phyloP scores from a whole-genome alignment of 164 flowering plant species.

The Vitis rotundifolia region DNA sequence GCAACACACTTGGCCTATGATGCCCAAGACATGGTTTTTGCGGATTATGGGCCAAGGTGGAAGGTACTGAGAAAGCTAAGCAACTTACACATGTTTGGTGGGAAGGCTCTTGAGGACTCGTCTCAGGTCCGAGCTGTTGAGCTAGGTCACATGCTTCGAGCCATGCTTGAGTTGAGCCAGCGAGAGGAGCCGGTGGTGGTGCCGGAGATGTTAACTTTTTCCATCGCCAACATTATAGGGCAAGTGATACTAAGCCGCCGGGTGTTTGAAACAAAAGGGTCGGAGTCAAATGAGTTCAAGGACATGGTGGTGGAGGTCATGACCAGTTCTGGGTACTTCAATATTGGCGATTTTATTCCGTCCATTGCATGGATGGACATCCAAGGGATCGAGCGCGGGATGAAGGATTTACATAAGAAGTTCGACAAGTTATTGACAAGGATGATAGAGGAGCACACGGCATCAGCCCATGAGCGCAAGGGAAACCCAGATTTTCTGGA shows the following conservation, averaged over 20 bases:
- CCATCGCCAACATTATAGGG: too few relatives aligned
- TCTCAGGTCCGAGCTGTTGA: too few relatives aligned
- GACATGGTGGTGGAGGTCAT: conserved; percentile 9
- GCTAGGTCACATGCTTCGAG: too few relatives aligned
- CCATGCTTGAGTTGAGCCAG: too few relatives aligned
- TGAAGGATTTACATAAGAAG: conserved; percentile 2
- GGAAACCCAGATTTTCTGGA: conserved; percentile 1
- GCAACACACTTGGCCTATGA: conserved; percentile 10
- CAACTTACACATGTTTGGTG: too few relatives aligned
- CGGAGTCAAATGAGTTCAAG: not conserved
- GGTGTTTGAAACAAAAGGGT: too few relatives aligned
- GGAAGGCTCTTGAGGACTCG: too few relatives aligned
- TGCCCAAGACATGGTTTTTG: conserved; percentile 10
- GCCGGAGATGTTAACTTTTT: too few relatives aligned
- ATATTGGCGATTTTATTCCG: too few relatives aligned
- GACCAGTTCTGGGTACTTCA: conserved; percentile 2
- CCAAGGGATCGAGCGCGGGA: conserved; percentile 3
- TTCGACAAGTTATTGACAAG: conserved; percentile 1
- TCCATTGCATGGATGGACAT: not conserved
- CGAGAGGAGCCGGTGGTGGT: too few relatives aligned
- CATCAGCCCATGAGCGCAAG: not conserved
- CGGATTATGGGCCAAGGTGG: conserved; percentile 5
- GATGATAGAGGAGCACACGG: conserved; percentile 3
- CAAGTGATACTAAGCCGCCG: too few relatives aligned
- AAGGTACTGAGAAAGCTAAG: not conserved